Percentiles rank a stretch among this genome's conserved stretches.
Evolutionary conservation across 1,284 basidiomycete species (phyloP).

Genomic region (Microbotryum saponariae): DNA sequence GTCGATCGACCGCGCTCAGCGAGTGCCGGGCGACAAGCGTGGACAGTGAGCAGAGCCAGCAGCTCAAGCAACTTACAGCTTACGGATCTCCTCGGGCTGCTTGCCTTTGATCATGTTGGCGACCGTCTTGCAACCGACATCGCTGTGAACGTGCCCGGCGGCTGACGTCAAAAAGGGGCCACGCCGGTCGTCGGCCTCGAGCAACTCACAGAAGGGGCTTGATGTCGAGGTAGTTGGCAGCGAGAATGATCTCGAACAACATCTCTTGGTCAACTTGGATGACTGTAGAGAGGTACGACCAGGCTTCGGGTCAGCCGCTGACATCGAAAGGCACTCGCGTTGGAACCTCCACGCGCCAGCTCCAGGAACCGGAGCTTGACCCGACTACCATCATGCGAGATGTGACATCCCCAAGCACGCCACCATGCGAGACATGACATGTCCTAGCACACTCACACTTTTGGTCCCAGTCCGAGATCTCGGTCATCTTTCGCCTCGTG

Average conservation of each 20-base stretch:
- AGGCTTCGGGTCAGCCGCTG: not conserved
- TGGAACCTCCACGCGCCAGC: not conserved
- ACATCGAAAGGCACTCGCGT: not conserved
- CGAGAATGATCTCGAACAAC: constrained; percentile 96
- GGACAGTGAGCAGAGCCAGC: not conserved
- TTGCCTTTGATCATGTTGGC: constrained; percentile 99
- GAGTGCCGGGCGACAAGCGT: not conserved
- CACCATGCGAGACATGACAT: not conserved
- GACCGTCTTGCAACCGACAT: constrained; percentile 99
- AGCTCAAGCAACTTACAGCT: constrained; percentile 55
- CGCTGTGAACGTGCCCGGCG: constrained; percentile 49
- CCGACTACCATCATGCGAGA: not conserved
- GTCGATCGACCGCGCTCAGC: not conserved
- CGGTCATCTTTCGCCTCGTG: constrained; percentile 92
- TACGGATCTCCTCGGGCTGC: constrained; percentile 83
- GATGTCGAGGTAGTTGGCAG: constrained; percentile 99
- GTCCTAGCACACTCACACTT: constrained; percentile 53
- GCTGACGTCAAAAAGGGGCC: not conserved
- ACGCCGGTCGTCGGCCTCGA: not conserved
- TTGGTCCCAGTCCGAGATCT: constrained; percentile 98
- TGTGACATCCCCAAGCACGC: not conserved
- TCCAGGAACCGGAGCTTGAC: not conserved
- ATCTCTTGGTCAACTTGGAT: constrained; percentile 50
- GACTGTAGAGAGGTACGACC: constrained; percentile 17
- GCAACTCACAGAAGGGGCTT: constrained; percentile 82